Evolutionary conservation across 2,329 filamentous ascomycete genomes (phyloP).

Genomic region (Nemania sp.): DNA sequence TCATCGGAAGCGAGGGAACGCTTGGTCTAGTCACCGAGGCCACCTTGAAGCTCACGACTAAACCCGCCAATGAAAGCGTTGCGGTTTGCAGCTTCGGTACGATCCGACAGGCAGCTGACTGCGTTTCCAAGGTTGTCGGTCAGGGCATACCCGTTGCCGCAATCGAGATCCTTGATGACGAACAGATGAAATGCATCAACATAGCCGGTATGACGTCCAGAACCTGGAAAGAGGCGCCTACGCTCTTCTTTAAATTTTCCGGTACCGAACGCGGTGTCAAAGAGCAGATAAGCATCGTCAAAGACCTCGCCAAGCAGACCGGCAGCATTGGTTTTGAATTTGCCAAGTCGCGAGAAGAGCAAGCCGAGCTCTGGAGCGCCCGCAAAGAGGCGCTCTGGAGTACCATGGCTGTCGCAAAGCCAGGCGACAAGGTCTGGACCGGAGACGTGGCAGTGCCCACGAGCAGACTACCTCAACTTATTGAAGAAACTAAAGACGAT

Average conservation of each 20-base stretch:
- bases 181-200: slow-evolving; percentile 68
- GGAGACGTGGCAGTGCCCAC: slow-evolving; percentile 86
- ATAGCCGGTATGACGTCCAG: slow-evolving; percentile 60
- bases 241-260: slow-evolving; percentile 73
- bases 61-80: slow-evolving; percentile 74
- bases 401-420: slow-evolving; percentile 69
- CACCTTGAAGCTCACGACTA: slow-evolving; percentile 73
- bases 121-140: slow-evolving; percentile 71
- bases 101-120: slow-evolving; percentile 68
- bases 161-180: slow-evolving; percentile 79
- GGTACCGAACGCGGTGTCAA: slow-evolving; percentile 70
- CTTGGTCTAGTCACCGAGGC: slow-evolving; percentile 80
- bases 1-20: slow-evolving; percentile 83
- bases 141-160: slow-evolving; percentile 77
- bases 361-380: slow-evolving; percentile 79
- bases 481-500: slow-evolving; percentile 74
- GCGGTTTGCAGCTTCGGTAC: slow-evolving; percentile 59
- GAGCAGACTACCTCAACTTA: slow-evolving; percentile 72
- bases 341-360: slow-evolving; percentile 70
- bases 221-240: slow-evolving; percentile 66
- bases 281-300: slow-evolving; percentile 66
- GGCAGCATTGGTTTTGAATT: slow-evolving; percentile 77
- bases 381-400: slow-evolving; percentile 85
- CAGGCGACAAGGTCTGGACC: slow-evolving; percentile 78
- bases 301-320: slow-evolving; percentile 44